Evolutionary conservation across 345 rosid species (phyloP).

Genomic region (Salix purpurea): DNA sequence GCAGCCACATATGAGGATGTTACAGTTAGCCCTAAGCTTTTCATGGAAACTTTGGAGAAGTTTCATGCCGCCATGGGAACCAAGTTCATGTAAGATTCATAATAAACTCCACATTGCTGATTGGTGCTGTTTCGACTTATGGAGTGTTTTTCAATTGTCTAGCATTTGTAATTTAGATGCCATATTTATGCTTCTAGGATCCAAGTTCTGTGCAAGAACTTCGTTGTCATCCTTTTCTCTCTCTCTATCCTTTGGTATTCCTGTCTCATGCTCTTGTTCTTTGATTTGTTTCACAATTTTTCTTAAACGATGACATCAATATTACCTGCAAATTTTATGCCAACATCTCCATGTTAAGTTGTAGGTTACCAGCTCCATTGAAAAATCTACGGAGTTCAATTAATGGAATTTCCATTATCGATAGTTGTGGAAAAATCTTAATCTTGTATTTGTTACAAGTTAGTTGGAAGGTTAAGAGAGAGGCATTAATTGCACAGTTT

Average conservation of each 20-base stretch:
- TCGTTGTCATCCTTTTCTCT: neutral
- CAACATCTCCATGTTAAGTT: neutral
- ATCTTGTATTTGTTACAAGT: neutral
- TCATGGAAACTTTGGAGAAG: constrained; percentile 67
- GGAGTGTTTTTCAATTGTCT: neutral
- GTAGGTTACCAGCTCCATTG: no score
- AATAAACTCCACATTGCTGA: neutral
- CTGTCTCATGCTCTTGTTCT: neutral
- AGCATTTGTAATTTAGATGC: neutral
- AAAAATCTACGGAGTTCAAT: neutral
- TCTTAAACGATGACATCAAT: neutral
- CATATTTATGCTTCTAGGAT: neutral
- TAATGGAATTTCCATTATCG: neutral
- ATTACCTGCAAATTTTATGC: neutral
- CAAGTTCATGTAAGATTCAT: constrained; percentile 71
- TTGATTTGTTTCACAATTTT: neutral
- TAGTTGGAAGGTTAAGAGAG: neutral
- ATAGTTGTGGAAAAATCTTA: neutral
- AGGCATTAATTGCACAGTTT: neutral
- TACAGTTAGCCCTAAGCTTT: constrained; percentile 49
- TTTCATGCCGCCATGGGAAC: constrained; percentile 78
- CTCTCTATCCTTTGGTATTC: neutral
- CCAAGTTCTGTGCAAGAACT: neutral
- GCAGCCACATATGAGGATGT: constrained; percentile 70
- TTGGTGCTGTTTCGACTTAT: neutral